These are phyloP conservation scores for Xylariaceae sp. DNA, from an alignment of 2,329 filamentous ascomycete genomes.

Conservation along the genomic window DNA sequence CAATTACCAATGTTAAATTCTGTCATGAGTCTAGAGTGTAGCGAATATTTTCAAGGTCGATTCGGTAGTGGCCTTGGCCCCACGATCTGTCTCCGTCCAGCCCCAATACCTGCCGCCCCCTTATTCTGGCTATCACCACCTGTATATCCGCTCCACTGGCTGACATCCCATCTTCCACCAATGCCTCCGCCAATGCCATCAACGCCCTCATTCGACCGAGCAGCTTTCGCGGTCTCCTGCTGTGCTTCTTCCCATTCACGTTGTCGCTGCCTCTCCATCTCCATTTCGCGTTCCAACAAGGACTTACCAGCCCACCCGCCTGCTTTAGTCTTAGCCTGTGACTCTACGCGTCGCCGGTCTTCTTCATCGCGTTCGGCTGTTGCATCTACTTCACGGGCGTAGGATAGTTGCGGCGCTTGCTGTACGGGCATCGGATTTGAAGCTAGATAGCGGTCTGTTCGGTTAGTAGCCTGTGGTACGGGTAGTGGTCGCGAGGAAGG, in stretches of 20 bases:
- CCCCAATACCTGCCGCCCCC: constrained; percentile 69
- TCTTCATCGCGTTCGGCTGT: constrained; percentile 68
- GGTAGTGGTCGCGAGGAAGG: constrained; percentile 36
- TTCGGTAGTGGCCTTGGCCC: constrained; percentile 72
- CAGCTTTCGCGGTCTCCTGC: constrained; percentile 63
- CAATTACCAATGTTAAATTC: background rate
- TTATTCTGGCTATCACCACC: constrained; percentile 78
- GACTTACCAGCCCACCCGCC: constrained; percentile 70
- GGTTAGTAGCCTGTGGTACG: constrained; percentile 45
- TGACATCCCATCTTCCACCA: constrained; percentile 74
- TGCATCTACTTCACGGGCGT: constrained; percentile 60
- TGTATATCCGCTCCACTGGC: constrained; percentile 76
- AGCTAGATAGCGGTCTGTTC: constrained; percentile 64
- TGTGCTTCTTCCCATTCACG: constrained; percentile 81
- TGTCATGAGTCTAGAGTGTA: background rate
- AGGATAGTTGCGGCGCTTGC: constrained; percentile 52
- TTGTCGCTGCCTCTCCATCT: constrained; percentile 77
- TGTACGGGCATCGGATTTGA: constrained; percentile 57
- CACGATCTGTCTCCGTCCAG: constrained; percentile 77
- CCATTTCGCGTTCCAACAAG: constrained; percentile 80
- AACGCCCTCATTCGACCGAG: constrained; percentile 56
- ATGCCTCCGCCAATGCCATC: constrained; percentile 72
- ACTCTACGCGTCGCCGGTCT: constrained; percentile 63
- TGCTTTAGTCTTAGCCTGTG: constrained; percentile 66
- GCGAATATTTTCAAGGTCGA: constrained; percentile 28